These are phyloP conservation scores for Trichomonas tenax DNA, from an alignment of 208 protist genomes.

Conservation along the genomic window DNA sequence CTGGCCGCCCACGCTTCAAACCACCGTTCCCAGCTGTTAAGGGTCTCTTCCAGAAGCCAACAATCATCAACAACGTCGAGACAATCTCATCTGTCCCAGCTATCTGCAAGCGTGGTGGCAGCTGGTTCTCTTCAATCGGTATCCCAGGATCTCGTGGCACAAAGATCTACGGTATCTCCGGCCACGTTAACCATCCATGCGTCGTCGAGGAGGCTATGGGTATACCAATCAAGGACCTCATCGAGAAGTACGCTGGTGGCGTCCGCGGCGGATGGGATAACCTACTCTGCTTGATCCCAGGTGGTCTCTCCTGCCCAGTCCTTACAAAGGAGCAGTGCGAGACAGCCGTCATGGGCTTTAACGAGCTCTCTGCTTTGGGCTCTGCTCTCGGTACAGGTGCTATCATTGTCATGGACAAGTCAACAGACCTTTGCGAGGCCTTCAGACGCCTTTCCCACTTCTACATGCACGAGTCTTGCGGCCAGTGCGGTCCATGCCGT, in stretches of 20 bases:
- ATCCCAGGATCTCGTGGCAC: slow-evolving; percentile 84
- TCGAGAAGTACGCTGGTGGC: slow-evolving; percentile 68
- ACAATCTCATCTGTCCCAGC: slow-evolving; percentile 54
- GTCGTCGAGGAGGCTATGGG: slow-evolving; percentile 90
- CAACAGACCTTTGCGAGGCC: slow-evolving; percentile 65
- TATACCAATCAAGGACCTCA: slow-evolving; percentile 67
- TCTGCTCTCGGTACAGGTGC: slow-evolving; percentile 89
- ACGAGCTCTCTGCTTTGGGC: slow-evolving; percentile 67
- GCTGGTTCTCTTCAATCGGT: slow-evolving; percentile 85
- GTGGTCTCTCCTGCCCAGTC: slow-evolving; percentile 82
- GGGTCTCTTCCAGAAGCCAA: slow-evolving; percentile 91
- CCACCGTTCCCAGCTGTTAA: slow-evolving; percentile 94
- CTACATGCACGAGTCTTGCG: slow-evolving; percentile 88
- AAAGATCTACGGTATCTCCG: slow-evolving; percentile 90
- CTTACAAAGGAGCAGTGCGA: slow-evolving; percentile 78
- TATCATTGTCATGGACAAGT: slow-evolving; percentile 92
- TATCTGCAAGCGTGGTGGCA: slow-evolving; percentile 43
- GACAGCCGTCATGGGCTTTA: slow-evolving; percentile 90
- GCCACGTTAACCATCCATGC: slow-evolving; percentile 90
- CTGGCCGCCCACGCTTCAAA: slow-evolving; percentile 87
- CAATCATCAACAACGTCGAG: slow-evolving; percentile 95
- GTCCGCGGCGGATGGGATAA: slow-evolving; percentile 94
- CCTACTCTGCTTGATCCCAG: slow-evolving; percentile 82
- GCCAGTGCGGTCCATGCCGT: slow-evolving; percentile 92
- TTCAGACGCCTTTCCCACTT: slow-evolving; percentile 54